These are phyloP conservation scores for Globisporangium polare DNA, from an alignment of 352 stramenopile genomes.

Conservation along the genomic window DNA sequence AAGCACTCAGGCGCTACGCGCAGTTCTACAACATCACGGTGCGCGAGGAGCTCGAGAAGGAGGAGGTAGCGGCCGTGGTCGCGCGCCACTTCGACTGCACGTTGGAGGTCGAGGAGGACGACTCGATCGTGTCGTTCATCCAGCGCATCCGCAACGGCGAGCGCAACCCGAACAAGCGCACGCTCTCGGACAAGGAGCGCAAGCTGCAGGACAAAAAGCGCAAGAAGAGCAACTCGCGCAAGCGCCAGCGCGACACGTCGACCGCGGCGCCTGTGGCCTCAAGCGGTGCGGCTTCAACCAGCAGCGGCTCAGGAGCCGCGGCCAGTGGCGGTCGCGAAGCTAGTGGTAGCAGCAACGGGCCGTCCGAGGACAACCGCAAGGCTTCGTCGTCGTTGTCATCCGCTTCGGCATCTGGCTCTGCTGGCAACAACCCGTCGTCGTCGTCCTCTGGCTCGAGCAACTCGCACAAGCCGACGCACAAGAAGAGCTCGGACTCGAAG, in stretches of 20 bases:
- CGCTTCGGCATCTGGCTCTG: neutral
- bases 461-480: slow-evolving; percentile 33
- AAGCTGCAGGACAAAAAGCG: slow-evolving; percentile 60
- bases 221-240: slow-evolving; percentile 48
- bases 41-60: slow-evolving; percentile 53
- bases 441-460: slow-evolving; percentile 9
- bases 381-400: slow-evolving; percentile 10
- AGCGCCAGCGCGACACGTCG: slow-evolving; percentile 43
- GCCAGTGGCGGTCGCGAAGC: neutral
- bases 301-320: slow-evolving; percentile 4
- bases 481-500: slow-evolving; percentile 33
- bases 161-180: slow-evolving; percentile 45
- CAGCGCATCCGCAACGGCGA: slow-evolving; percentile 82
- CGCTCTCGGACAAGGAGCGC: slow-evolving; percentile 59
- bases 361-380: slow-evolving; percentile 25
- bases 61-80: slow-evolving; percentile 72
- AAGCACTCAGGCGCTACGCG: slow-evolving; percentile 71
- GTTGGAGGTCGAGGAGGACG: slow-evolving; percentile 81
- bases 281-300: neutral
- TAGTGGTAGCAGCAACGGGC: slow-evolving; percentile 9
- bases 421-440: neutral
- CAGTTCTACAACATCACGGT: slow-evolving; percentile 78
- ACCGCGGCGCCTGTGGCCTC: slow-evolving; percentile 18
- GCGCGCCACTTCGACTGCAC: slow-evolving; percentile 77
- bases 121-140: slow-evolving; percentile 85